These are phyloP conservation scores for Epichloe sylvatica DNA, from an alignment of 2,329 filamentous ascomycete genomes.

Conservation along the genomic window DNA sequence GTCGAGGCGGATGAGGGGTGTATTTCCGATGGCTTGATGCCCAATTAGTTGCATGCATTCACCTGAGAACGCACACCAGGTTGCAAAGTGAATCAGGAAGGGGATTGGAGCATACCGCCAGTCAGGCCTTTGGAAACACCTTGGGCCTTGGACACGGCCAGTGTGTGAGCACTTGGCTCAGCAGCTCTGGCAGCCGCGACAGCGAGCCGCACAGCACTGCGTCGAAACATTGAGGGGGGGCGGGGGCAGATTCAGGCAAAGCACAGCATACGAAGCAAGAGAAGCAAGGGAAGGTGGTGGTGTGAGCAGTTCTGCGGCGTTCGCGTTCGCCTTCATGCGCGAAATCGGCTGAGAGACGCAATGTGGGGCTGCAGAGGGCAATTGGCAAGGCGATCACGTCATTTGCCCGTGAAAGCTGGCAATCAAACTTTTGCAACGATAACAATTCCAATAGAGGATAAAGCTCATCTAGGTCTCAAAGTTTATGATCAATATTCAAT, in stretches of 20 bases:
- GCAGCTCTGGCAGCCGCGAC: slow-evolving; percentile 34
- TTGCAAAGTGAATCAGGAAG: neutral
- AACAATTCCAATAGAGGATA: too few relatives aligned
- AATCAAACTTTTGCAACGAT: neutral
- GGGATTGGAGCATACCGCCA: slow-evolving; percentile 46
- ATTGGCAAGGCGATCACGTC: slow-evolving; percentile 9
- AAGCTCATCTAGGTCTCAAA: too few relatives aligned
- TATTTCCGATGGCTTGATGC: slow-evolving; percentile 79
- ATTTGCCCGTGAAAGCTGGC: slow-evolving; percentile 2
- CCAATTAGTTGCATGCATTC: neutral
- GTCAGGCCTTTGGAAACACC: slow-evolving; percentile 65
- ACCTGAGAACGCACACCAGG: neutral
- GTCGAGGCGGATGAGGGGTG: slow-evolving; percentile 82
- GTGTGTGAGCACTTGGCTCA: slow-evolving; percentile 42
- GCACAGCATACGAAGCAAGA: neutral
- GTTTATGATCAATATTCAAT: too few relatives aligned
- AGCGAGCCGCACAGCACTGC: slow-evolving; percentile 52
- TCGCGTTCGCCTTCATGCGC: slow-evolving; percentile 2
- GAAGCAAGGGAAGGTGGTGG: neutral
- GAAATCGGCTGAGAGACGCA: slow-evolving; percentile 6
- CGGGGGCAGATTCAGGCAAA: neutral
- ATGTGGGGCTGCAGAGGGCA: slow-evolving; percentile 2
- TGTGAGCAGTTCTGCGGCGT: neutral
- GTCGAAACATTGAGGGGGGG: slow-evolving; percentile 47
- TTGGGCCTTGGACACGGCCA: slow-evolving; percentile 67